Percentiles rank a stretch among this genome's conserved stretches.
Conservation (phyloP, 345 rosid species). For the Sapria himalayana region DNA sequence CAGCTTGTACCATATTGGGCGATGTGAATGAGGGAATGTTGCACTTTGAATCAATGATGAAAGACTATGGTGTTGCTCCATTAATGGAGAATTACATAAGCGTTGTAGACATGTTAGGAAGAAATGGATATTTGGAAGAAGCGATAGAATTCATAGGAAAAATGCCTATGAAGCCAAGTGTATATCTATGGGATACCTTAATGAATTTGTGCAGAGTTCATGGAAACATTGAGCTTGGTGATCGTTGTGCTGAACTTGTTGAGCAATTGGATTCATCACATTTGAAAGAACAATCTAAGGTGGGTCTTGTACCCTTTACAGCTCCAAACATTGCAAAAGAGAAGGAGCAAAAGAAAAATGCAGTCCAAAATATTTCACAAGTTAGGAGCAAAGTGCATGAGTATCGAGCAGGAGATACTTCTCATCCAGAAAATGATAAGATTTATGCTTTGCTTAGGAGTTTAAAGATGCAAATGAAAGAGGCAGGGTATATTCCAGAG, state of each 20-base stretch:
- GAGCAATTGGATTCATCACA: slow-evolving; percentile 36
- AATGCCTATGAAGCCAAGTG: slow-evolving; percentile 40
- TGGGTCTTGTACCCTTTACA: slow-evolving; percentile 39
- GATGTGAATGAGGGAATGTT: slow-evolving; percentile 55
- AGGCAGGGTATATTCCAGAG: slow-evolving; percentile 43
- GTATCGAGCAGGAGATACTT: slow-evolving; percentile 63
- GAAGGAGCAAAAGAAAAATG: slow-evolving; percentile 23
- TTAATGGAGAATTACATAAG: slow-evolving; percentile 41
- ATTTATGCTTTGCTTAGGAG: slow-evolving; percentile 28
- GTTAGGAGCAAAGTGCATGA: slow-evolving; percentile 24
- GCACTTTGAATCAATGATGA: slow-evolving; percentile 53
- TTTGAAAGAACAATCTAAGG: slow-evolving; percentile 34
- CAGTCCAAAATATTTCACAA: slow-evolving; percentile 20
- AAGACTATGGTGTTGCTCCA: slow-evolving; percentile 36
- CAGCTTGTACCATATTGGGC: slow-evolving; percentile 38
- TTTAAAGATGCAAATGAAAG: slow-evolving; percentile 54
- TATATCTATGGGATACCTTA: slow-evolving; percentile 52
- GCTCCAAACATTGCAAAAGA: slow-evolving; percentile 25
- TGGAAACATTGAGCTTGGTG: slow-evolving; percentile 61
- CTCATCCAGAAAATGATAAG: slow-evolving; percentile 49
- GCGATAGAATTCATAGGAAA: slow-evolving; percentile 48
- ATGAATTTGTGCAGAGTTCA: slow-evolving; percentile 62
- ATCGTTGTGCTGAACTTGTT: slow-evolving; percentile 47
- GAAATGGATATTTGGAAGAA: slow-evolving; percentile 48
- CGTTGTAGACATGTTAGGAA: slow-evolving; percentile 50